phyloP scores from a whole-genome alignment of 2,329 filamentous ascomycete genomes.

The Neonectria magnoliae region DNA sequence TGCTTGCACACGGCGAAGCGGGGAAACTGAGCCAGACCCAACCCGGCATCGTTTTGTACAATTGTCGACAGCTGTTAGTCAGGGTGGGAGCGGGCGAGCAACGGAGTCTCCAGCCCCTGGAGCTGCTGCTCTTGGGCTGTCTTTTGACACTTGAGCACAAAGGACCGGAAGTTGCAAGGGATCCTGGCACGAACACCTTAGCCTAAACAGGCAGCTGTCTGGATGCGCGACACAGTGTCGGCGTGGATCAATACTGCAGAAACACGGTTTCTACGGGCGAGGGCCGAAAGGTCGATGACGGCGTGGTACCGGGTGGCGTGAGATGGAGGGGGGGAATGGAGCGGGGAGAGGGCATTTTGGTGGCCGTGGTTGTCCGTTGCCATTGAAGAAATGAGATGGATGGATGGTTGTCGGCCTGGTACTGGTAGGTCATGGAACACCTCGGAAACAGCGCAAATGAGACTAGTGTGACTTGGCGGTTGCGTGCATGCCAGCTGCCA shows the following conservation, averaged over 20 bases:
- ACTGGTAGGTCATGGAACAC: constrained; percentile 23
- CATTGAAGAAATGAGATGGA: constrained; percentile 15
- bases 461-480: constrained; percentile 22
- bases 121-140: too few species aligned
- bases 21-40: constrained; percentile 36
- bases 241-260: constrained; percentile 22
- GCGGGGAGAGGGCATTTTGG: not conserved
- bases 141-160: not conserved
- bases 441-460: constrained; percentile 25
- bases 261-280: constrained; percentile 8
- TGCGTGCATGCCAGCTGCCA: constrained; percentile 32
- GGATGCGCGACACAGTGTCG: constrained; percentile 37
- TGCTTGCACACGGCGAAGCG: constrained; percentile 33
- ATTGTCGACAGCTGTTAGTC: constrained; percentile 24
- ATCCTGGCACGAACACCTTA: constrained; percentile 27
- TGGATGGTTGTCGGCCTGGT: constrained; percentile 9
- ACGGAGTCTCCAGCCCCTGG: constrained; percentile 8
- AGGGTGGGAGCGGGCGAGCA: constrained; percentile 7
- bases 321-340: constrained; percentile 1
- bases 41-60: constrained; percentile 25
- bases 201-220: constrained; percentile 41
- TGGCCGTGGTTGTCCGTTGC: constrained; percentile 1
- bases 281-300: constrained; percentile 22
- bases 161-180: constrained; percentile 31
- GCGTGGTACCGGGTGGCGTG: constrained; percentile 31